Conservation (phyloP, 2,329 filamentous ascomycete species). For the Colletotrichum paranaense region DNA sequence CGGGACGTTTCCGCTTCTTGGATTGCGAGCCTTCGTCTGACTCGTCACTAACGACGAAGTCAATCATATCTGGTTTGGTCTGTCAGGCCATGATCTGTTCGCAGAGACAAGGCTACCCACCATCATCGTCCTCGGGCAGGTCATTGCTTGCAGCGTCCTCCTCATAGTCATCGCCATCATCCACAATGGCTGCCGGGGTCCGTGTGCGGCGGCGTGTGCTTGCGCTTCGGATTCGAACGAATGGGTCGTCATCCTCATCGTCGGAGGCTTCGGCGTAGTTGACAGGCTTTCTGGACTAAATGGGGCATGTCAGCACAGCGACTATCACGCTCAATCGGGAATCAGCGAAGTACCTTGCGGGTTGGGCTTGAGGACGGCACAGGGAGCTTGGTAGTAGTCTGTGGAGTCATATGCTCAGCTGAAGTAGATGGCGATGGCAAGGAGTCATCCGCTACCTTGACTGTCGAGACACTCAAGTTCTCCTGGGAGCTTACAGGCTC, state of each 20-base stretch:
- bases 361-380: slow-evolving; percentile 75
- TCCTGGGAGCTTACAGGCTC: slow-evolving; percentile 77
- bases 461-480: slow-evolving; percentile 60
- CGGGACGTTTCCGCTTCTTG: slow-evolving; percentile 81
- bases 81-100: slow-evolving; percentile 23
- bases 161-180: slow-evolving; percentile 78
- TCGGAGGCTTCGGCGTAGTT: slow-evolving; percentile 90
- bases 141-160: slow-evolving; percentile 73
- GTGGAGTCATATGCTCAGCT: slow-evolving; percentile 53
- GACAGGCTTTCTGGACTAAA: slow-evolving; percentile 66
- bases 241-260: slow-evolving; percentile 82
- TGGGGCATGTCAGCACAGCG: not conserved
- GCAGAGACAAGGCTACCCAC: slow-evolving; percentile 55
- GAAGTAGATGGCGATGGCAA: slow-evolving; percentile 52
- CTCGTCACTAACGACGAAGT: slow-evolving; percentile 90
- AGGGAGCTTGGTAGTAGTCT: slow-evolving; percentile 55
- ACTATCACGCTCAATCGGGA: not conserved
- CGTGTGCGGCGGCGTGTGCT: slow-evolving; percentile 53
- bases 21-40: slow-evolving; percentile 75
- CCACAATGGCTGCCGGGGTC: slow-evolving; percentile 69
- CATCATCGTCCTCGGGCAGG: slow-evolving; percentile 71
- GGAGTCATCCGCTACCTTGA: slow-evolving; percentile 65
- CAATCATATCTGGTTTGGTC: slow-evolving; percentile 72
- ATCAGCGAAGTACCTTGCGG: slow-evolving; percentile 71
- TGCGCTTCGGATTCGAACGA: slow-evolving; percentile 57